Evolutionary conservation across 139 green algal genomes (phyloP).

Genomic region (Zygnema circumcarinatum): DNA sequence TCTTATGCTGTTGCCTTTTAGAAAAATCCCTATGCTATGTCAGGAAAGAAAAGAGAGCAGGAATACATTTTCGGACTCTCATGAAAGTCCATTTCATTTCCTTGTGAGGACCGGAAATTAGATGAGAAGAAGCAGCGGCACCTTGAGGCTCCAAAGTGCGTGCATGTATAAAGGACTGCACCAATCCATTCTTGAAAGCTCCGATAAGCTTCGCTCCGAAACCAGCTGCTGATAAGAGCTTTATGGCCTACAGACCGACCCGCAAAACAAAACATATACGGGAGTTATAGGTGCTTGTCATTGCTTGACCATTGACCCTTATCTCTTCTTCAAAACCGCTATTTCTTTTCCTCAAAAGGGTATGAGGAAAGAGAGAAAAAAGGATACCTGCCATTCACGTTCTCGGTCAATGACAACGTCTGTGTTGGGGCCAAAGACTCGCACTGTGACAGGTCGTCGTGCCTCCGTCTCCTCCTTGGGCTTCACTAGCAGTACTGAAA

Average conservation of each 20-base stretch:
- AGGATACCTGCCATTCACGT: slow-evolving; percentile 67
- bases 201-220: slow-evolving; percentile 42
- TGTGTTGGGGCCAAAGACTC: slow-evolving; percentile 89
- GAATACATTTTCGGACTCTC: too few relatives aligned
- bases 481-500: slow-evolving; percentile 21
- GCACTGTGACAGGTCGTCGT: slow-evolving; percentile 68
- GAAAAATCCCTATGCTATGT: too few relatives aligned
- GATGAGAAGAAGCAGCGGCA: too few relatives aligned
- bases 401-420: slow-evolving; percentile 84
- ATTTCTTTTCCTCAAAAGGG: background rate
- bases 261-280: background rate
- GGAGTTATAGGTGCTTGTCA: background rate
- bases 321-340: background rate
- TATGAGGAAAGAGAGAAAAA: too few relatives aligned
- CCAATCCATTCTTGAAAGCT: slow-evolving; percentile 38
- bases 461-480: slow-evolving; percentile 9
- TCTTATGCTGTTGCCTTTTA: too few relatives aligned
- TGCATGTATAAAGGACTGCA: slow-evolving; percentile 44
- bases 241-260: slow-evolving; percentile 32
- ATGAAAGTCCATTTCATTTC: too few relatives aligned
- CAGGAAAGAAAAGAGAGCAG: too few relatives aligned
- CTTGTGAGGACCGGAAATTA: too few relatives aligned
- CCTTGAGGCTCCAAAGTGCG: slow-evolving; percentile 40
- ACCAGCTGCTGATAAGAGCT: slow-evolving; percentile 28
- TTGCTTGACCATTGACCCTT: background rate